These are phyloP conservation scores for Pseudogymnoascus sp. DNA, from an alignment of 2,329 filamentous ascomycete genomes.

Conservation along the genomic window DNA sequence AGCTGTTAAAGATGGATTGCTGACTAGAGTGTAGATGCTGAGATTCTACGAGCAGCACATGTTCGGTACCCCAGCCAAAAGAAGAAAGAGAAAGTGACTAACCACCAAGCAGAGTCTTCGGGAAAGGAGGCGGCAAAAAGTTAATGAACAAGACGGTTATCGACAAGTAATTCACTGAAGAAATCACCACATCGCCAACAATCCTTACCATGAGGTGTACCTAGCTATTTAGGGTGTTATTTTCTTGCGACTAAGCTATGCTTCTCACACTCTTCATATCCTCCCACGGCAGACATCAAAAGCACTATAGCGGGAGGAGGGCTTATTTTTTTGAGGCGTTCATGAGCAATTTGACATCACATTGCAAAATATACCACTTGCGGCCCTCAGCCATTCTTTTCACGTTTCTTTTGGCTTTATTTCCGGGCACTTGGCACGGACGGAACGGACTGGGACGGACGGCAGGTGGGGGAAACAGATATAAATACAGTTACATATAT, in stretches of 20 bases:
- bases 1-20: neutral
- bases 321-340: conserved; percentile 4
- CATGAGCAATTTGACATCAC: neutral
- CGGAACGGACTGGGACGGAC: neutral
- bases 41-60: conserved; percentile 44
- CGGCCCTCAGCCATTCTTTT: neutral
- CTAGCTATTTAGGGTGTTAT: neutral
- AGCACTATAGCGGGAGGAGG: neutral
- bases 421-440: neutral
- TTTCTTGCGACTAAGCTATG: neutral
- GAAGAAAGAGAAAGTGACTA: conserved; percentile 13
- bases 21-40: conserved; percentile 33
- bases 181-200: neutral
- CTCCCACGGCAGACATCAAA: no score
- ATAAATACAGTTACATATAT: neutral
- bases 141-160: neutral
- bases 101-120: conserved; percentile 21
- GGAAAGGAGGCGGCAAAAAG: conserved; percentile 12
- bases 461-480: neutral
- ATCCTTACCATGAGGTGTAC: neutral
- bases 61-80: conserved; percentile 20
- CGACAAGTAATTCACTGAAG: neutral
- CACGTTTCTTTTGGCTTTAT: neutral
- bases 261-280: neutral
- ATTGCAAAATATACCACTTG: neutral